These are phyloP conservation scores for Ailanthus altissimus DNA, from an alignment of 345 rosid genomes.

Conservation along the genomic window DNA sequence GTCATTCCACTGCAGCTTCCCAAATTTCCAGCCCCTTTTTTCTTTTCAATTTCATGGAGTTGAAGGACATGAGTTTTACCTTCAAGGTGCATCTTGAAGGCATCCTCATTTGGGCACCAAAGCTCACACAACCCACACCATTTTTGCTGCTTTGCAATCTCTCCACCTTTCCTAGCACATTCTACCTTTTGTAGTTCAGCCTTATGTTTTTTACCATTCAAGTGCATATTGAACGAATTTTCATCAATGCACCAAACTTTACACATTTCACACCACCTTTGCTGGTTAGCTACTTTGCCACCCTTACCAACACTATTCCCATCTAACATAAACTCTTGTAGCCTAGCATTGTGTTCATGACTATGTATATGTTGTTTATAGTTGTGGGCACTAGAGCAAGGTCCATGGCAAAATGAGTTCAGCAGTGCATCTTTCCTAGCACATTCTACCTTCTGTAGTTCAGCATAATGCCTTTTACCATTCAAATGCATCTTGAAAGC, in stretches of 20 bases:
- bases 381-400: conserved; percentile 17
- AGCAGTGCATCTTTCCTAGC: too few relatives aligned
- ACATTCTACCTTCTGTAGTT: too few relatives aligned
- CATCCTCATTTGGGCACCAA: conserved; percentile 20
- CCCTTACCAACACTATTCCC: neutral
- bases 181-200: conserved; percentile 5
- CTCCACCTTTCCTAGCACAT: neutral
- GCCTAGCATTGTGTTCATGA: conserved; percentile 26
- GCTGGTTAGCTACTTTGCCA: neutral
- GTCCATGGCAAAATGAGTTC: conserved; percentile 26
- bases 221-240: conserved; percentile 11
- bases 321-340: conserved; percentile 6
- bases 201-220: conserved; percentile 26
- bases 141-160: neutral
- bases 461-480: conserved; percentile 26
- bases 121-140: conserved; percentile 21
- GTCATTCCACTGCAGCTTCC: neutral
- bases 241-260: conserved; percentile 29
- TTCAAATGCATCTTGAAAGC: conserved; percentile 13
- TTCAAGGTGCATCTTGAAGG: conserved; percentile 17
- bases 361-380: conserved; percentile 29
- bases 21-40: neutral
- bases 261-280: conserved; percentile 24
- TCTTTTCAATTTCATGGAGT: conserved; percentile 1
- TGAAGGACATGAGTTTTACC: conserved; percentile 23